Base-by-base conservation (phyloP, 139 green algal genomes). In the Coelastrella sp. region DNA sequence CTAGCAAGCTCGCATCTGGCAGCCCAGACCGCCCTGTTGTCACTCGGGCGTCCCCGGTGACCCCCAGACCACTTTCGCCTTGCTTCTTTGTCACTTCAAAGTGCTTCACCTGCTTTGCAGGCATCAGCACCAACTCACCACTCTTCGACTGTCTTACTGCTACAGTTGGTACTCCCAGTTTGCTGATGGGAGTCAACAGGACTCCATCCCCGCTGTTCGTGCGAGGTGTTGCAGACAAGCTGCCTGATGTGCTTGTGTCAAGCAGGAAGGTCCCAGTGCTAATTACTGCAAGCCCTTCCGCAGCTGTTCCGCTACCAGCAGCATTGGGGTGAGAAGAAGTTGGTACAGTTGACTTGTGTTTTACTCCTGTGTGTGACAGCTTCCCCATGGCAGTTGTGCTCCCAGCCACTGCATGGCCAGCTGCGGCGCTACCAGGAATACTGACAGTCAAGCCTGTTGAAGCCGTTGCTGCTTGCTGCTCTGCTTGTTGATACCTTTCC, bases 401-500 rank as follows among this genome's bases (percentile, higher is more conserved):
- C 11, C 21, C 35, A 37, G 23, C 59, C 11, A 40, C 59, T 17
- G n/a, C 34, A 40, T 41, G 34, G 57, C 25, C 75, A 57, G 23
- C 30, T 40, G 51, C 0, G 3, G 21, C 57, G 57, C 6, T 9
- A 7, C 35, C 38, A 37, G 38, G 11, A 17, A 38, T 74, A 57
- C 62, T 69, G 11, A 59, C 19, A 17, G 64, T n/a, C 2, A 48
- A 25, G 59, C 50, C 45, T 45, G 34, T 67, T 80, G 64, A 15
- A 57, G 45, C 19, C 45, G 50, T 45, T 80, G 67, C 67, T 34
- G 34, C 41, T 5, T 59, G 34, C 37, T 51, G 37, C 57, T 50
- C 23, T 38, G 43, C 76, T 84, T 57, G 35, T 69, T 48, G 51
- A 64, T 86, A 51, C 50, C 62, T 77, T 25, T 87, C 85, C 53